A percentile compares a stretch with the other conserved stretches of the same genome.
phyloP scores from a whole-genome alignment of 345 rosid genomes.

The Eucalyptus pumila region DNA sequence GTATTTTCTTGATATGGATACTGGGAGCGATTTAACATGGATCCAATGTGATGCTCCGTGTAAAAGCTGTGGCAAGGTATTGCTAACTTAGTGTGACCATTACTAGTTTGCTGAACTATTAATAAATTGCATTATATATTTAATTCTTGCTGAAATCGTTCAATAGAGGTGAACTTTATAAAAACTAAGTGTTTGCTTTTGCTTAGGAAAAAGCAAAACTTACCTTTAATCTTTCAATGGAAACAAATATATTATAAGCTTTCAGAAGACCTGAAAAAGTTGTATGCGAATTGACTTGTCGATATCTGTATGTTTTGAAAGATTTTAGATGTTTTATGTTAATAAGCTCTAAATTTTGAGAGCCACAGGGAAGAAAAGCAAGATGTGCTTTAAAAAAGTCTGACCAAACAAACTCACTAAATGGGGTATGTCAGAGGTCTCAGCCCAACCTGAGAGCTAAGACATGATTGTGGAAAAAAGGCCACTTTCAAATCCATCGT shows the following conservation, averaged over 20 bases:
- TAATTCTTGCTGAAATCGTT: background rate
- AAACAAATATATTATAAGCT: background rate
- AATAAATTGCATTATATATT: background rate
- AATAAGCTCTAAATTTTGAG: background rate
- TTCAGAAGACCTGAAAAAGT: background rate
- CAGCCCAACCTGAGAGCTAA: background rate
- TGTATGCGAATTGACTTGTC: background rate
- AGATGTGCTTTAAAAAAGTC: background rate
- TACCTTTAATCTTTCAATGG: background rate
- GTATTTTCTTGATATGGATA: slow-evolving; percentile 79
- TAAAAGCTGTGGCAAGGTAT: slow-evolving; percentile 84
- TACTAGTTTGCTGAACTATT: background rate
- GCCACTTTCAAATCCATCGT: background rate
- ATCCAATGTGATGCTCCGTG: slow-evolving; percentile 97
- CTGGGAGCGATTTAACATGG: slow-evolving; percentile 97
- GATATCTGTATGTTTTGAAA: background rate
- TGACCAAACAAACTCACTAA: background rate
- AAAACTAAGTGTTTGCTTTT: background rate
- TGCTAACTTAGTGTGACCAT: background rate
- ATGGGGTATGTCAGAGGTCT: background rate
- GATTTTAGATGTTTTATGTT: background rate
- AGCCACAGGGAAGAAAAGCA: background rate
- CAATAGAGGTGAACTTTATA: background rate
- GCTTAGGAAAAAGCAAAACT: background rate
- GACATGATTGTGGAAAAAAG: background rate